phyloP scores from a whole-genome alignment of 306 rosid genomes.

The Parietaria judaica region DNA sequence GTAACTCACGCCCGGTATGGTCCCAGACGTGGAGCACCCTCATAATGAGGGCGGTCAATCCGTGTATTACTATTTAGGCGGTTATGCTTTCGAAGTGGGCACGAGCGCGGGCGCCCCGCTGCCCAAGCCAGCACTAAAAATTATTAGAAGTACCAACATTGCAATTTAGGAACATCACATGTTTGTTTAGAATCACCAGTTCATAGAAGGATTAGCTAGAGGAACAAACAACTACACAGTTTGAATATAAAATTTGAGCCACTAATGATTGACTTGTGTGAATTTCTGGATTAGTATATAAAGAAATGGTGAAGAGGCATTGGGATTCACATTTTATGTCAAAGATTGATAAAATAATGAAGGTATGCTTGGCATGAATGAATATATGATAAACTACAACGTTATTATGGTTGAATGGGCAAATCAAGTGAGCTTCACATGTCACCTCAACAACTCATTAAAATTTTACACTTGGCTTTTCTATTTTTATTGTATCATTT shows the following conservation, averaged over 20 bases:
- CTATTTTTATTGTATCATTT: not conserved
- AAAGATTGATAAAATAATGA: constrained; percentile 10
- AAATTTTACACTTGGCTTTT: constrained; percentile 2
- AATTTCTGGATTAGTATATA: not conserved
- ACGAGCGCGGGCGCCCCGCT: too few species aligned
- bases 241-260: not conserved
- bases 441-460: constrained; percentile 20
- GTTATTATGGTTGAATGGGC: constrained; percentile 12
- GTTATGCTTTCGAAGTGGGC: too few species aligned
- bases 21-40: too few species aligned
- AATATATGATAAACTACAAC: too few species aligned
- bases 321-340: constrained; percentile 2
- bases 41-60: too few species aligned
- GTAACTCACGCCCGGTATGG: too few species aligned
- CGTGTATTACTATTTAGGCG: too few species aligned
- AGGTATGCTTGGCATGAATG: not conserved
- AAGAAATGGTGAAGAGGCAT: not conserved
- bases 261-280: not conserved
- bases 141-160: not conserved
- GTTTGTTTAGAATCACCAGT: not conserved
- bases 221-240: not conserved
- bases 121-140: too few species aligned
- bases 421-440: constrained; percentile 24
- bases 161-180: not conserved
- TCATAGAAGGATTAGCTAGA: not conserved